Evolutionary conservation across 106 monocot species (phyloP), one percentile per base, ranked within the genome.

Genomic region (Allium fistulosum): DNA sequence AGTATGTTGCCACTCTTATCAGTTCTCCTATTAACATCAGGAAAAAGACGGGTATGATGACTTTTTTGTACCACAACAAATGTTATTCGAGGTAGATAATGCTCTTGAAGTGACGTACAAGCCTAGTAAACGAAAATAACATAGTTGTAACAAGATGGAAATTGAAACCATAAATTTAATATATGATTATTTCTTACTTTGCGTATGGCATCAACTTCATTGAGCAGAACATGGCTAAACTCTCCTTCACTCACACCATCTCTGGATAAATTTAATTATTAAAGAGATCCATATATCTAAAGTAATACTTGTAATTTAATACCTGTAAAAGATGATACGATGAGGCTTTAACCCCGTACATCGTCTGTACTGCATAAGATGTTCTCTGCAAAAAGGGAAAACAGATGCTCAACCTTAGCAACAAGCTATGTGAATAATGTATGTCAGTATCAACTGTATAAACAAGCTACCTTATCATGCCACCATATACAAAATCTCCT

Each of bases 41-140:
- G 87, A 65, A 94, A 94, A 61, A 94, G 64, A 0, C 94, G 72
- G 5, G 94, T 94, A 70, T 94, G 94, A 69, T 94, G 94, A 60
- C 73, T 74, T 69, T 90, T 95, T 58, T 95, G 94, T 18, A 91
- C 94, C 17, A 91, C 88, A 17, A 95, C 83, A 83, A 95, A 95
- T 4, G 94, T 95, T 0, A 91, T 74, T 7, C 63, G 73, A 0
- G 94, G 94, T 12, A 87, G 75, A 67, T 88, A 95, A 1, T 72
- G 71, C 6, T 74, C 70, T 17, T 95, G 61, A 12, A 95, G 13
- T 13, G 94, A 85, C 1, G 56, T 50, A 61, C 94, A 95, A 22
- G 94, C 94, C 94, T 91, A 17, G 2, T 49, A 15, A 65, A 4
- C 16, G 17, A 1, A 1, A 17, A 3, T 49, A 17, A 16, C 17